Conservation (phyloP, 768 basidiomycete species). For the Candolleomyces eurysporus region DNA sequence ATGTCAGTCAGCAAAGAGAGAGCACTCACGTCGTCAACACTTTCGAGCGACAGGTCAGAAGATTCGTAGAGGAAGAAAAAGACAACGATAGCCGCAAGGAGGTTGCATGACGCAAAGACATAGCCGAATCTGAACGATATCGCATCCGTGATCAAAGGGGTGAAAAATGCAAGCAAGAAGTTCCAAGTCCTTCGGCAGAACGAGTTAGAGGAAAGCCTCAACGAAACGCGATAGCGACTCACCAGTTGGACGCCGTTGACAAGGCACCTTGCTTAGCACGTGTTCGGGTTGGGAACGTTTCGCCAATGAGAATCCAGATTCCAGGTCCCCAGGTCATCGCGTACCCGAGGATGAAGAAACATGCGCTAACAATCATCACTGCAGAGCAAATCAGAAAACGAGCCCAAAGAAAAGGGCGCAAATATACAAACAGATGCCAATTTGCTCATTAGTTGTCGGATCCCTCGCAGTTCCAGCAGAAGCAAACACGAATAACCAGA, state of each 20-base stretch:
- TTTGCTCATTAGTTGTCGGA: constrained; percentile 42
- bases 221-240: constrained; percentile 4
- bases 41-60: constrained; percentile 63
- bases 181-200: constrained; percentile 45
- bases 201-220: neutral
- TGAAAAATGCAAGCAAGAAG: constrained; percentile 74
- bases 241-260: constrained; percentile 62
- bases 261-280: constrained; percentile 71
- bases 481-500: constrained; percentile 73
- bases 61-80: constrained; percentile 78
- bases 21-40: constrained; percentile 51
- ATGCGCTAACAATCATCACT: constrained; percentile 65
- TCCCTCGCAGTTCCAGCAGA: constrained; percentile 65
- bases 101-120: constrained; percentile 69
- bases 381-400: constrained; percentile 4
- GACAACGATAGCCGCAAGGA: constrained; percentile 57
- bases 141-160: constrained; percentile 61
- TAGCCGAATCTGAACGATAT: constrained; percentile 68
- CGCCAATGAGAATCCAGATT: constrained; percentile 75
- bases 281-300: constrained; percentile 72
- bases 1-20: neutral
- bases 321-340: constrained; percentile 76
- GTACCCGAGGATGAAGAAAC: constrained; percentile 70
- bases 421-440: constrained; percentile 49
- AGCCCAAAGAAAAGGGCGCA: neutral